These are phyloP conservation scores for Endothia cerciana DNA, from an alignment of 2,329 filamentous ascomycete genomes.

Conservation along the genomic window DNA sequence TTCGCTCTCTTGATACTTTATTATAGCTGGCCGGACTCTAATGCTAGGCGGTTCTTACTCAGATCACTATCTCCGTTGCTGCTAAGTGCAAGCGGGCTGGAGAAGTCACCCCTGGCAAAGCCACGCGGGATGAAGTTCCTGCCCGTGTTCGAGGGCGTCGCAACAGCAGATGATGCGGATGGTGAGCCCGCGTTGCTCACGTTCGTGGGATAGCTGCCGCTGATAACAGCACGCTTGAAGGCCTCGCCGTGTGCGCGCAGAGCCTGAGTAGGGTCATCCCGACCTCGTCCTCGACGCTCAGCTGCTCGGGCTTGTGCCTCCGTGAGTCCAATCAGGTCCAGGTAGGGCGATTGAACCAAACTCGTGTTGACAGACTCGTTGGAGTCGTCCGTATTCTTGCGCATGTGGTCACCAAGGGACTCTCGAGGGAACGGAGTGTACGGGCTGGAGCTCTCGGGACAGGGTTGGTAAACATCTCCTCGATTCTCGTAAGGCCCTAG, in stretches of 20 bases:
- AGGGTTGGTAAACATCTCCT: neutral
- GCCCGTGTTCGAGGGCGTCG: slow-evolving; percentile 11
- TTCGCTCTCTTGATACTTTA: neutral
- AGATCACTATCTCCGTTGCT: slow-evolving; percentile 10
- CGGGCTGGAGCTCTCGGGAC: neutral
- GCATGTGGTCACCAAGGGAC: slow-evolving; percentile 14
- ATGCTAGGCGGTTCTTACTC: slow-evolving; percentile 19
- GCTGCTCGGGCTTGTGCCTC: slow-evolving; percentile 39
- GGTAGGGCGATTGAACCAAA: slow-evolving; percentile 36
- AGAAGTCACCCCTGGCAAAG: slow-evolving; percentile 18
- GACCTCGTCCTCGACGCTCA: slow-evolving; percentile 29
- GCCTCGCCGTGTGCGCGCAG: slow-evolving; percentile 26
- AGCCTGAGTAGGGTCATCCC: slow-evolving; percentile 32
- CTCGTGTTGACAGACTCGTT: slow-evolving; percentile 19
- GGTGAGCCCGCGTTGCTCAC: slow-evolving; percentile 21
- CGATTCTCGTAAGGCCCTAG: neutral
- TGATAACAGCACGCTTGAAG: slow-evolving; percentile 13
- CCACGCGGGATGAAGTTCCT: slow-evolving; percentile 23
- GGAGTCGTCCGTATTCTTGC: slow-evolving; percentile 16
- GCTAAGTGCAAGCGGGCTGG: slow-evolving; percentile 13
- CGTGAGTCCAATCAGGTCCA: slow-evolving; percentile 37
- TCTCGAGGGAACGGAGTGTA: neutral
- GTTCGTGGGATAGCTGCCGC: slow-evolving; percentile 16
- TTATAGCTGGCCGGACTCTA: neutral
- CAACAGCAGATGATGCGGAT: slow-evolving; percentile 3